Base-by-base conservation (phyloP, 495 filamentous ascomycete genomes). In the Pseudotulostoma volvatum region DNA sequence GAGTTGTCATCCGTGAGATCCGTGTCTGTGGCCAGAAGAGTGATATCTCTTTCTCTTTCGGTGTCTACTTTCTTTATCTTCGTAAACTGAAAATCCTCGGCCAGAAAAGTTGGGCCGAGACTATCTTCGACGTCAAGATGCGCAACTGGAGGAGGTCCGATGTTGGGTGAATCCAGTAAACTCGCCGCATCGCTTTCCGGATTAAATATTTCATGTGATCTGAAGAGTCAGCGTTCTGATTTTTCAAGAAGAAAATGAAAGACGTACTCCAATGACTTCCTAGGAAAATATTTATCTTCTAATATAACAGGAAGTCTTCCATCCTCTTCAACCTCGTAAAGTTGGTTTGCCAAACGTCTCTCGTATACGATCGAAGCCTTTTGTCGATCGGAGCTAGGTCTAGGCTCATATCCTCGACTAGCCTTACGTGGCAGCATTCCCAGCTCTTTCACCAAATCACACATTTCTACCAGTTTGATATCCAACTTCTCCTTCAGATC, bases 211-310 rank as follows among this genome's bases (percentile, higher is more conserved):
- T 69, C 61, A 31, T 67, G 53, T 4, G 54, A 41, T 42, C 68
- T 71, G 31, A 19, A 25, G 14, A 7, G 5, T 53, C 34, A 53
- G 57, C 34, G 46, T 45, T 9, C 18, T 39, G 7, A 7, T 30
- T 17, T 3, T 7, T 15, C 13, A 13, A 39, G 21, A 3, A 0
- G 28, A 42, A 44, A 19, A 9, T 1, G 3, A 8, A 8, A 23
- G 11, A 53, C 74, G 46, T 66, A 92, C 82, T 77, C 81, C 42
- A 90, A 57, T 2, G 83, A 87, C 40, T 61, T 63, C 40, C 84
- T 64, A 11, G 79, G 79, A 47, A 73, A 92, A 28, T 59, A 60
- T 56, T 86, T 90, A 50, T 82, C 77, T 57, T 97, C 90, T 36
- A 75, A 53, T 36, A 97, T 94, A 0, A 80, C 74, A 5, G 88